phyloP scores from a whole-genome alignment of 2,329 filamentous ascomycete species.

The Aspergillus oerlinghausenensis region DNA sequence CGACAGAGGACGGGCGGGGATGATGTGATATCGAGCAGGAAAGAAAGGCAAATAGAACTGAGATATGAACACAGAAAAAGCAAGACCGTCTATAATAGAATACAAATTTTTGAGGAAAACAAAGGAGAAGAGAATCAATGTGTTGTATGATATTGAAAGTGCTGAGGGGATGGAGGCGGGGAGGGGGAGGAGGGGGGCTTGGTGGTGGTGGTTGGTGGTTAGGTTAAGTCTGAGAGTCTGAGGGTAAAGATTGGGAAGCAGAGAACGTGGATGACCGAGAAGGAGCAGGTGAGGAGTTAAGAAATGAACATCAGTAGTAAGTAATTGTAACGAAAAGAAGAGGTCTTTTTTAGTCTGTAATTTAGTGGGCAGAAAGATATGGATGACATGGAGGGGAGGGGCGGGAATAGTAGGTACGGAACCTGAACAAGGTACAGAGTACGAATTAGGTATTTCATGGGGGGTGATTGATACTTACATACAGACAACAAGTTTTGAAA shows the following conservation, averaged over 20 bases:
- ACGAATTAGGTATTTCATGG: not conserved
- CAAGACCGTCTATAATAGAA: not conserved
- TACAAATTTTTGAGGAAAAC: conserved; percentile 1
- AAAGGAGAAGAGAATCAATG: not conserved
- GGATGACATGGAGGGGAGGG: not conserved
- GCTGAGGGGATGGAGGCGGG: not conserved
- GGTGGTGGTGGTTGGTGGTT: not conserved
- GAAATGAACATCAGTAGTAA: not conserved
- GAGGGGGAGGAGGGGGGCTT: not conserved
- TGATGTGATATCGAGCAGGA: not conserved
- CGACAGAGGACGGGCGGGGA: not conserved
- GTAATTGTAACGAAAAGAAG: not conserved
- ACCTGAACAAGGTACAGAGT: not conserved
- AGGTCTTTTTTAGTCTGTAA: not conserved
- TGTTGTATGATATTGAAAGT: not conserved
- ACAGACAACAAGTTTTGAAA: conserved; percentile 20
- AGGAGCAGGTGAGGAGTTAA: not conserved
- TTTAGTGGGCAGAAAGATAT: not conserved
- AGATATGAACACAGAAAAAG: not conserved
- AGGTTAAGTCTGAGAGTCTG: not conserved
- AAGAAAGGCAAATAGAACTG: not conserved
- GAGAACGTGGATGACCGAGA: not conserved
- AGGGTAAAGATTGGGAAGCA: conserved; percentile 2
- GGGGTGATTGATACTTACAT: not conserved
- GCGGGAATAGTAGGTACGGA: not conserved